phyloP scores from a whole-genome alignment of 139 green algal species.

The Pleodorina starrii region DNA sequence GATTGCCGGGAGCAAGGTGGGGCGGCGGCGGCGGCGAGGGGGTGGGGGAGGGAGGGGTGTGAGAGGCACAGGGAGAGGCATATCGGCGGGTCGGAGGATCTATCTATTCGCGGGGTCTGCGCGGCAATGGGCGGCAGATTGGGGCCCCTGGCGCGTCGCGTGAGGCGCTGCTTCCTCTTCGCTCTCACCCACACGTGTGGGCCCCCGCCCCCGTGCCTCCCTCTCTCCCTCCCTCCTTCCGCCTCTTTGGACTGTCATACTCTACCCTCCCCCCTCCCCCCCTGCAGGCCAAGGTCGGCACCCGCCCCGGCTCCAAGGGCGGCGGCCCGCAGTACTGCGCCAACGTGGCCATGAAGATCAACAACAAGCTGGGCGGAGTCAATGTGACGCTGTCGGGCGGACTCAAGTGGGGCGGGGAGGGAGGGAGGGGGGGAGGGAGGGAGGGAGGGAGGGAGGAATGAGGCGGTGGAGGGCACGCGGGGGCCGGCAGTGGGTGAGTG shows the following conservation, averaged over 20 bases:
- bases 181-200: not conserved
- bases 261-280: too few species aligned
- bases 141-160: too few species aligned
- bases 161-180: too few species aligned
- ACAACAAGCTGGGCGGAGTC: slow-evolving; percentile 85
- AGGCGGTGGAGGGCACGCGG: not conserved
- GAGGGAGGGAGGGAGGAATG: not conserved
- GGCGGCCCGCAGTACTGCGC: slow-evolving; percentile 76
- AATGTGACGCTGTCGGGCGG: slow-evolving; percentile 62
- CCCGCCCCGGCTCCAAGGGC: not conserved
- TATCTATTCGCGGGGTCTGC: too few species aligned
- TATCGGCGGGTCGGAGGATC: too few species aligned
- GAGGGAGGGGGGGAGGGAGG: not conserved
- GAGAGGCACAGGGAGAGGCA: too few species aligned
- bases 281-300: slow-evolving; percentile 16
- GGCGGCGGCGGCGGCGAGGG: not conserved
- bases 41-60: too few species aligned
- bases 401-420: not conserved
- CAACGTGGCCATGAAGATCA: slow-evolving; percentile 85
- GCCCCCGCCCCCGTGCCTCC: not conserved
- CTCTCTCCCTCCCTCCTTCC: not conserved
- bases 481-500: too few species aligned
- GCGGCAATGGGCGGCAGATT: too few species aligned
- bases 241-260: not conserved
- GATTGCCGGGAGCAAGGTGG: not conserved